These are phyloP conservation scores for Candida dubliniensis DNA, from an alignment of 1,139 yeast genomes.

Conservation along the genomic window DNA sequence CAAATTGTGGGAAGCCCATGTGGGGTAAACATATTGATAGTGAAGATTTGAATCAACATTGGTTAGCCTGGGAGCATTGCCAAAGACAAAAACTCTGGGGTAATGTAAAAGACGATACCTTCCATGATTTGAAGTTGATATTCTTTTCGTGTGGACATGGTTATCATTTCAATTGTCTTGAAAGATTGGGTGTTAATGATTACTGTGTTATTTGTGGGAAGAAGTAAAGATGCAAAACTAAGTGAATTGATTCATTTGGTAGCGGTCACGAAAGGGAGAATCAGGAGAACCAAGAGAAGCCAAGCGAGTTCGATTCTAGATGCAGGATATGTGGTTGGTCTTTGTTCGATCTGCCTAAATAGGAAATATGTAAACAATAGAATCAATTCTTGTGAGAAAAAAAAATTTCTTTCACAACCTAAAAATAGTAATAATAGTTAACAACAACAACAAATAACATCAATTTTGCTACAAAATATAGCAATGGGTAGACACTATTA, in stretches of 20 bases:
- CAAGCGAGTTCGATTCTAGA: too few species aligned
- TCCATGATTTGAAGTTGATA: slow-evolving; percentile 23
- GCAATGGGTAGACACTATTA: too few species aligned
- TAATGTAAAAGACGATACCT: neutral
- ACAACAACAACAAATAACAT: too few species aligned
- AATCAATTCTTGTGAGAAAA: neutral
- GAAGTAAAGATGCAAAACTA: neutral
- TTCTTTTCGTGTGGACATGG: slow-evolving; percentile 56
- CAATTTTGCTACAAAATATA: too few species aligned
- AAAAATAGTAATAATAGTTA: neutral
- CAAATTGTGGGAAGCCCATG: slow-evolving; percentile 65
- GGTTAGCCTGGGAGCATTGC: slow-evolving; percentile 50
- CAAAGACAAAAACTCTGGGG: slow-evolving; percentile 7
- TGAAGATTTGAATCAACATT: slow-evolving; percentile 36
- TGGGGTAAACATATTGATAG: slow-evolving; percentile 45
- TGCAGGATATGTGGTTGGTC: too few species aligned
- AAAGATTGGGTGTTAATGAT: slow-evolving; percentile 16
- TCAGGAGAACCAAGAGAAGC: neutral
- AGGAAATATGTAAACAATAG: neutral
- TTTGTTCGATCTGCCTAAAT: neutral
- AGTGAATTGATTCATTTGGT: neutral
- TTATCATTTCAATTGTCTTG: slow-evolving; percentile 64
- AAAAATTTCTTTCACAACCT: neutral
- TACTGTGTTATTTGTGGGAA: slow-evolving; percentile 12
- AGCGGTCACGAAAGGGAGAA: neutral